Percentiles rank a stretch among this genome's conserved stretches.
These are phyloP conservation scores for Cyanidioschyzon merolae DNA, from an alignment of 23 red algal genomes.

Conservation along the genomic window DNA sequence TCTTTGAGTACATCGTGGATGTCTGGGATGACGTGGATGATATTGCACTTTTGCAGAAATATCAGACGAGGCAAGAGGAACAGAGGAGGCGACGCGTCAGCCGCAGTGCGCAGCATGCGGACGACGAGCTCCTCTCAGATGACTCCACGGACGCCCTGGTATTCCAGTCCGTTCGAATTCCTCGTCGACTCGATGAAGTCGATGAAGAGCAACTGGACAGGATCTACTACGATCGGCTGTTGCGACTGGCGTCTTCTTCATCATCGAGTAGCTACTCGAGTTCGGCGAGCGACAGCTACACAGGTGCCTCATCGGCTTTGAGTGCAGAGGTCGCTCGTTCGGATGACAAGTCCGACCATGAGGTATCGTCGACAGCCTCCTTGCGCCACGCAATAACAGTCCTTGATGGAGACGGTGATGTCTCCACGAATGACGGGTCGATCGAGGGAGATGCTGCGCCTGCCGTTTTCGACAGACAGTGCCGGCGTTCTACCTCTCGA, in stretches of 20 bases:
- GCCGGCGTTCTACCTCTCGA: too few relatives aligned
- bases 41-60: neutral
- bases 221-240: slow-evolving; percentile 9
- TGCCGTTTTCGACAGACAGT: neutral
- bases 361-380: neutral
- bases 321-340: neutral
- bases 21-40: slow-evolving; percentile 17
- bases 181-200: slow-evolving; percentile 10
- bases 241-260: neutral
- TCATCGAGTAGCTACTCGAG: neutral
- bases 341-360: neutral
- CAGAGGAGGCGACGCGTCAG: neutral
- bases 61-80: neutral
- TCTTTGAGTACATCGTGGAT: slow-evolving; percentile 55
- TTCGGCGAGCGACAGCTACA: neutral
- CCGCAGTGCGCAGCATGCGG: neutral
- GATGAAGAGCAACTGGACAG: neutral
- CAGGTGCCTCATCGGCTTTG: neutral
- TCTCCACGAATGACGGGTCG: neutral
- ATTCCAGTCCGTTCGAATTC: neutral
- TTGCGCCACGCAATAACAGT: neutral
- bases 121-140: neutral
- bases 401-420: neutral
- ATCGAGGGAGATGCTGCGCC: neutral
- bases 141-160: neutral